Base-by-base conservation (phyloP, 2,329 filamentous ascomycete genomes). In the Monosporascus sp. region DNA sequence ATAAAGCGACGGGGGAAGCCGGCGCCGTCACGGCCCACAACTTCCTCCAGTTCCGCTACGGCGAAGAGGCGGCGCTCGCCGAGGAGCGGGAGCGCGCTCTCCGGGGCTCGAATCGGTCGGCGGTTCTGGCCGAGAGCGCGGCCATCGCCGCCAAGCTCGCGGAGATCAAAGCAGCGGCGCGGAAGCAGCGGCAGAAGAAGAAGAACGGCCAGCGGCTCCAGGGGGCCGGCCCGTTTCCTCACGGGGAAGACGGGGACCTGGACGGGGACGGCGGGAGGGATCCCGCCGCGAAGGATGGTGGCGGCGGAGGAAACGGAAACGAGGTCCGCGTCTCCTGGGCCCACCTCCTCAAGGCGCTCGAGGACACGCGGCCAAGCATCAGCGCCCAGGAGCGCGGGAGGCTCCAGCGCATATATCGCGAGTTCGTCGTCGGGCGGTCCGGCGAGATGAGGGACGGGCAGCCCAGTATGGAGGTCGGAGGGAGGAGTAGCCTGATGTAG, bases 371-470 rank as follows among this genome's bases (percentile, higher is more conserved):
- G 59, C 83, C 89, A 22, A 95, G 89, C 69, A 95, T 97, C 61
- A 90, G 88, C 66, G 76, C 77, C 3, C 82, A 90, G 55, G 94
- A 99, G 73, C 81, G 85, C 63, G 78, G 75, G 57, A 77, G 93
- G 55, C 71, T 99, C 60, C 79, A 83, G 63, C 82, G 82, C 41
- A 97, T 99, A 56, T 99, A 99, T 68, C 78, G 80, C 17, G 94
- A 99, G 73, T 99, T 99, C 76, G 86, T 97, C 0, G 89, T 90
- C 4, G 92, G 91, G 0, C 80, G 94, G 61, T 96, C 92, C 70
- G 94, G 94, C 7, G 92, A 97, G 75, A 91, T 99, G 90, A 90
- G 86, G 55, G 93, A 88, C 70, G 94, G 94, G 2, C 90, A 97
- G 72, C 91, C 89, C 0, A 89, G 88, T 53, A 95, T 86, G 70